Percentiles rank a stretch among this genome's conserved stretches.
Evolutionary conservation across 805 yeast genomes (phyloP).

Genomic region (Myxozyma neglecta): DNA sequence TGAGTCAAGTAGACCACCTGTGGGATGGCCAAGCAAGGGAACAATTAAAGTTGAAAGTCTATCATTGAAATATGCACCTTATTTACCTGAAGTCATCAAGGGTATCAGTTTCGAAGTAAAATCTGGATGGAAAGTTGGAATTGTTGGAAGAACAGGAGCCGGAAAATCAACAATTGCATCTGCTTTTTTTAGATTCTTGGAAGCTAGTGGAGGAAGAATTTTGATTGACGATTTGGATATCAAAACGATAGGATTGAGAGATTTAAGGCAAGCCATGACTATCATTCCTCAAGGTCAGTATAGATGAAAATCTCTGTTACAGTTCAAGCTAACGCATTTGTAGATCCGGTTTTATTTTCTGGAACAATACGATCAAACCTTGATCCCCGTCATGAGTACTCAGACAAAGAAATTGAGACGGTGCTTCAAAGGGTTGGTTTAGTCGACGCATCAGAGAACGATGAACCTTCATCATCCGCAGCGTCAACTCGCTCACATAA

Average conservation of each 20-base stretch:
- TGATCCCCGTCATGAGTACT: slow-evolving; percentile 65
- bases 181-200: slow-evolving; percentile 67
- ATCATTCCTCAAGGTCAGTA: slow-evolving; percentile 91
- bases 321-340: not conserved
- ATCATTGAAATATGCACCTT: slow-evolving; percentile 62
- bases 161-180: slow-evolving; percentile 78
- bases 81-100: slow-evolving; percentile 64
- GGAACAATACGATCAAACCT: slow-evolving; percentile 75
- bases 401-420: slow-evolving; percentile 66
- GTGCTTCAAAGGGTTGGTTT: slow-evolving; percentile 57
- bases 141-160: slow-evolving; percentile 90
- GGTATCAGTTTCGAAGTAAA: slow-evolving; percentile 52
- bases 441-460: slow-evolving; percentile 30
- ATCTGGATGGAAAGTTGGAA: slow-evolving; percentile 73
- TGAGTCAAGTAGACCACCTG: slow-evolving; percentile 45
- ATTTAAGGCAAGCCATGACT: slow-evolving; percentile 66
- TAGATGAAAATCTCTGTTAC: slow-evolving; percentile 37
- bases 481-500: not conserved
- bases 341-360: slow-evolving; percentile 76
- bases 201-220: slow-evolving; percentile 55
- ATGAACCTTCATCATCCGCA: slow-evolving; percentile 10
- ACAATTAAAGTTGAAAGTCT: slow-evolving; percentile 57
- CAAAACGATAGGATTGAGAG: slow-evolving; percentile 60
- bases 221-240: slow-evolving; percentile 70
- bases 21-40: slow-evolving; percentile 69